phyloP scores from a whole-genome alignment of 352 stramenopile species.

The Globisporangium acanthophoron region DNA sequence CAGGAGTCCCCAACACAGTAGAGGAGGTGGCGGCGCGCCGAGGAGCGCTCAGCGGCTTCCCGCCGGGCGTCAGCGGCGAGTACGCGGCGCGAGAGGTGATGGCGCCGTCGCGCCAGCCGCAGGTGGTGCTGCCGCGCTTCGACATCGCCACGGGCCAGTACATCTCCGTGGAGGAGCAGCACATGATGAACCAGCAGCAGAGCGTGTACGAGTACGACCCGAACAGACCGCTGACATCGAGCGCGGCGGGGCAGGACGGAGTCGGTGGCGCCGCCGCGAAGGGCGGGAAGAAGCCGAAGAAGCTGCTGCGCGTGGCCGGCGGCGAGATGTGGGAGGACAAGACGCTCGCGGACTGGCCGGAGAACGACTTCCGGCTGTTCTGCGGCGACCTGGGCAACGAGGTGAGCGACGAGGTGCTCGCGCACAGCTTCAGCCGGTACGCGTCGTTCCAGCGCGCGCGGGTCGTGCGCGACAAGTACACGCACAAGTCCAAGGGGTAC shows the following conservation, averaged over 20 bases:
- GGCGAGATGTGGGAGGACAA: slow-evolving; percentile 91
- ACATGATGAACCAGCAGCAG: slow-evolving; percentile 80
- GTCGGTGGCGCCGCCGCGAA: neutral
- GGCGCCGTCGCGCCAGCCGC: neutral
- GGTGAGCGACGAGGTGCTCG: slow-evolving; percentile 85
- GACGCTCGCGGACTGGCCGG: slow-evolving; percentile 92
- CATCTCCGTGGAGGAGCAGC: slow-evolving; percentile 61
- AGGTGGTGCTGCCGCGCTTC: slow-evolving; percentile 29
- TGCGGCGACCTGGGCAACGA: slow-evolving; percentile 94
- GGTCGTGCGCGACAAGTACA: slow-evolving; percentile 80
- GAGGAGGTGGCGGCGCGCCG: slow-evolving; percentile 40
- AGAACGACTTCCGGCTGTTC: slow-evolving; percentile 96
- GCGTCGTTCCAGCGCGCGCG: slow-evolving; percentile 73
- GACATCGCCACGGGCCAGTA: slow-evolving; percentile 69
- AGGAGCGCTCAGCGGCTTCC: slow-evolving; percentile 68
- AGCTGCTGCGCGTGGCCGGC: slow-evolving; percentile 57
- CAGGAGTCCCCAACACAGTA: slow-evolving; percentile 37
- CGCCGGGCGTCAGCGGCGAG: slow-evolving; percentile 43
- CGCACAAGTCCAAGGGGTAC: slow-evolving; percentile 91
- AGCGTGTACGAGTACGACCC: slow-evolving; percentile 84
- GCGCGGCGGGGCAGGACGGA: neutral
- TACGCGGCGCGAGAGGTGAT: slow-evolving; percentile 19
- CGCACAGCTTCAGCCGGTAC: slow-evolving; percentile 71
- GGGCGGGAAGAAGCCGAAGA: slow-evolving; percentile 28
- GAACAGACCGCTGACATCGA: slow-evolving; percentile 25